phyloP scores from a whole-genome alignment of 257 asterid species.

The Voacanga thouarsii region DNA sequence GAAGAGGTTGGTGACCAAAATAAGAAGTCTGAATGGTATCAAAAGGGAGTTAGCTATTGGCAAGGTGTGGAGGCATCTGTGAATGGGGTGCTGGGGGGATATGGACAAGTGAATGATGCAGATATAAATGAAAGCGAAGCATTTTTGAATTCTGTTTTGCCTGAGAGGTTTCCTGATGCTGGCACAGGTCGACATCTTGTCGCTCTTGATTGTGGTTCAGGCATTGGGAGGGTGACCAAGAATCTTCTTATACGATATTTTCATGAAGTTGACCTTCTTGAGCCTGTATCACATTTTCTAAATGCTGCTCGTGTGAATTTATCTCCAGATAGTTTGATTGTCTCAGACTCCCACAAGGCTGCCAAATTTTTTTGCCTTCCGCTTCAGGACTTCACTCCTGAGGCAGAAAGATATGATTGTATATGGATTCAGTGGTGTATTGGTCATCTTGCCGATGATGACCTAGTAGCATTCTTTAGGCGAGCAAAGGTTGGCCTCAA shows the following conservation, averaged over 20 bases:
- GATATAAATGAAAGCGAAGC: slow-evolving; percentile 77
- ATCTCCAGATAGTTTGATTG: slow-evolving; percentile 65
- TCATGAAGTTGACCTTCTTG: slow-evolving; percentile 94
- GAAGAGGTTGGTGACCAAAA: slow-evolving; percentile 74
- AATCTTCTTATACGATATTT: slow-evolving; percentile 83
- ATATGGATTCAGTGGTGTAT: slow-evolving; percentile 99
- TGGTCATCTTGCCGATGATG: slow-evolving; percentile 96
- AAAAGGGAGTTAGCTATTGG: slow-evolving; percentile 81
- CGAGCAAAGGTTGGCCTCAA: slow-evolving; percentile 93
- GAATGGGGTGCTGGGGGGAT: slow-evolving; percentile 94
- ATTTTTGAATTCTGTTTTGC: slow-evolving; percentile 60
- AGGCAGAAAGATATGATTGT: slow-evolving; percentile 71
- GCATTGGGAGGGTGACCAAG: slow-evolving; percentile 85
- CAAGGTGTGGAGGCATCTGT: slow-evolving; percentile 94
- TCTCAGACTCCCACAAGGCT: slow-evolving; percentile 61
- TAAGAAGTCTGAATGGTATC: slow-evolving; percentile 79
- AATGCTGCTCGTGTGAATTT: slow-evolving; percentile 79
- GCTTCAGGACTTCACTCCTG: slow-evolving; percentile 93
- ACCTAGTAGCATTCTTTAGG: slow-evolving; percentile 71
- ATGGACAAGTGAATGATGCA: slow-evolving; percentile 68
- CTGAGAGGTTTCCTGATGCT: slow-evolving; percentile 61
- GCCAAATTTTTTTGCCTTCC: slow-evolving; percentile 77
- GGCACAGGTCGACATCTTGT: slow-evolving; percentile 56
- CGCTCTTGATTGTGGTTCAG: slow-evolving; percentile 97
- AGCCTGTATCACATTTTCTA: slow-evolving; percentile 89